Evolutionary conservation across 2,329 filamentous ascomycete genomes (phyloP).

Genomic region (Talaromyces sp.): DNA sequence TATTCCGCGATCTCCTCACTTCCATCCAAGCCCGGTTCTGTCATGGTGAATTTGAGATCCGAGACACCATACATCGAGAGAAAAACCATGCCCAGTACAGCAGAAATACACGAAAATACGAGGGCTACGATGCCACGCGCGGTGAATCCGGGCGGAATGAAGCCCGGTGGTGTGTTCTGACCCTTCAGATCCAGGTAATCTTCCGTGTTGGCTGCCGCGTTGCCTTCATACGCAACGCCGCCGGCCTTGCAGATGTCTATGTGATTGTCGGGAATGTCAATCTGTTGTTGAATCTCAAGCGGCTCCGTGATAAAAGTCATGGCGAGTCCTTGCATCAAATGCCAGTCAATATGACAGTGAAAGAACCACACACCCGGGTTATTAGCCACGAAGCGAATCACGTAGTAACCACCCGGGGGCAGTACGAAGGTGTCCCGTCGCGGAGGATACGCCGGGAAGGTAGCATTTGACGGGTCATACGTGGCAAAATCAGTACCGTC

Average conservation of each 20-base stretch:
- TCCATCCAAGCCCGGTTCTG: no score
- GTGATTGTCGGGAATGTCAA: conserved; percentile 53
- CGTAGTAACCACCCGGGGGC: conserved; percentile 63
- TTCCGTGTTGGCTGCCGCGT: conserved; percentile 67
- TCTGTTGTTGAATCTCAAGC: conserved; percentile 56
- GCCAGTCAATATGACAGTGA: conserved; percentile 81
- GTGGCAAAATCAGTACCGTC: conserved; percentile 35
- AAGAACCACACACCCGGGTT: conserved; percentile 63
- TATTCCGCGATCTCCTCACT: no score
- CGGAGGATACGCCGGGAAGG: conserved; percentile 57
- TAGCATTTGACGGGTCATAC: conserved; percentile 26
- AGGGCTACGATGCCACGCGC: conserved; percentile 67
- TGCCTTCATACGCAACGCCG: conserved; percentile 57
- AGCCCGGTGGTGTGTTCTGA: conserved; percentile 53
- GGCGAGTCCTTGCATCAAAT: conserved; percentile 63
- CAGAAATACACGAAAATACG: conserved; percentile 64
- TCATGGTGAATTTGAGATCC: conserved; percentile 8
- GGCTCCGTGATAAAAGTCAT: conserved; percentile 64
- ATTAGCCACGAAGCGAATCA: conserved; percentile 52
- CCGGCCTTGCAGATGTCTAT: conserved; percentile 26
- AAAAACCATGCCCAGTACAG: conserved; percentile 63
- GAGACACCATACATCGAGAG: conserved; percentile 51
- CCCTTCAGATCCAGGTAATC: conserved; percentile 62
- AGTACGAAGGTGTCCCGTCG: conserved; percentile 67
- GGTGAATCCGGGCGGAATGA: conserved; percentile 66